Evolutionary conservation across 257 asterid genomes (phyloP).

Genomic region (Marsdenia floribunda): DNA sequence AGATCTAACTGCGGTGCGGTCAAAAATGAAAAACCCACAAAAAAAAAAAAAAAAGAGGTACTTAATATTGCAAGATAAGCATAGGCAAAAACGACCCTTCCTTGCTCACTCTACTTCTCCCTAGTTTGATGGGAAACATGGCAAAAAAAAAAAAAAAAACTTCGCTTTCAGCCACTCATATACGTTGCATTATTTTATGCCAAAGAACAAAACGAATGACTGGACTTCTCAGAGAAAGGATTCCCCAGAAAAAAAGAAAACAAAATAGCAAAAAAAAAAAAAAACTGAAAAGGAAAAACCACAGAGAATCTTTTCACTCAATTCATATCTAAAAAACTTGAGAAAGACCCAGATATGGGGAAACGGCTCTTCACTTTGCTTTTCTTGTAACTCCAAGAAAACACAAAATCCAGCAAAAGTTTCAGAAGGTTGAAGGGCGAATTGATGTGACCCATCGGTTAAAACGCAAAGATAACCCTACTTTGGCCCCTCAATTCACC

Average conservation of each 20-base stretch:
- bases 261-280: background rate
- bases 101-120: too few relatives aligned
- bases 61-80: slow-evolving; percentile 2
- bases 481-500: slow-evolving; percentile 38
- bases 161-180: slow-evolving; percentile 9
- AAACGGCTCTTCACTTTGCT: slow-evolving; percentile 7
- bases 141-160: background rate
- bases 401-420: slow-evolving; percentile 1
- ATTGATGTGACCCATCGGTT: slow-evolving; percentile 56
- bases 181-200: slow-evolving; percentile 2
- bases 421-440: background rate
- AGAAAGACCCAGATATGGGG: slow-evolving; percentile 13
- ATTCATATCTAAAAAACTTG: background rate
- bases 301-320: slow-evolving; percentile 7
- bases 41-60: slow-evolving; percentile 2
- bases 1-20: background rate
- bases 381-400: slow-evolving; percentile 7
- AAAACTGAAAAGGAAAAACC: background rate
- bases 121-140: background rate
- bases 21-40: background rate
- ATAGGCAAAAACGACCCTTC: slow-evolving; percentile 14
- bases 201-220: slow-evolving; percentile 9
- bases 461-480: slow-evolving; percentile 27
- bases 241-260: slow-evolving; percentile 5
- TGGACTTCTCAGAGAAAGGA: slow-evolving; percentile 14